phyloP scores from a whole-genome alignment of 176 grass and related monocot genomes.

The Zoysia japonica region DNA sequence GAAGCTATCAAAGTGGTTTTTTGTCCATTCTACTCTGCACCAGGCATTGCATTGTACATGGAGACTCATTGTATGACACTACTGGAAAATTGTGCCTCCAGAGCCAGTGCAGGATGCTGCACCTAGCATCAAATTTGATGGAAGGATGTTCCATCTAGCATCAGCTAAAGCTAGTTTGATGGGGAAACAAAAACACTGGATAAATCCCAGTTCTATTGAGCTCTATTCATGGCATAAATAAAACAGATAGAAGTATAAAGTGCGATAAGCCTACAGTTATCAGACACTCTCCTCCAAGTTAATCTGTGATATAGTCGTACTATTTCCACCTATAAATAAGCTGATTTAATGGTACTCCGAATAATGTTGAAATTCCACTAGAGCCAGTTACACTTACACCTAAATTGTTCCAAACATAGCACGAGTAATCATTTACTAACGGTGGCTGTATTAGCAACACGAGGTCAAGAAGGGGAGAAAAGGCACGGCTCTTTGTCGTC shows the following conservation, averaged over 20 bases:
- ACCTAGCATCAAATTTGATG: not conserved
- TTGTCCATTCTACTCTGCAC: slow-evolving; percentile 28
- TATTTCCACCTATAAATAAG: slow-evolving; percentile 1
- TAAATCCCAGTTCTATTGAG: not conserved
- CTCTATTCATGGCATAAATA: not conserved
- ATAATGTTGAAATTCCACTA: not conserved
- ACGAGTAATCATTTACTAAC: not conserved
- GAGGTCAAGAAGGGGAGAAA: not conserved
- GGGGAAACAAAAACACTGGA: not conserved
- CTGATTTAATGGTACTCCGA: not conserved
- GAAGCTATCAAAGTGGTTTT: slow-evolving; percentile 26
- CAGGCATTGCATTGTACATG: slow-evolving; percentile 15
- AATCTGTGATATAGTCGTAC: not conserved
- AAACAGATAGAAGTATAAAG: not conserved
- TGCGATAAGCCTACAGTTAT: not conserved
- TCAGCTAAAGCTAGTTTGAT: not conserved
- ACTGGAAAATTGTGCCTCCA: slow-evolving; percentile 25
- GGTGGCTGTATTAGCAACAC: not conserved
- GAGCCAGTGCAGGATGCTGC: not conserved
- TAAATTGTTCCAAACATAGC: not conserved
- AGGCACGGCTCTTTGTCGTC: not conserved
- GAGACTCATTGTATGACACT: slow-evolving; percentile 15
- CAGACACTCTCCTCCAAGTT: not conserved
- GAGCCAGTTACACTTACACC: not conserved
- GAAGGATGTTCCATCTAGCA: not conserved